Evolutionary conservation across 345 rosid species (phyloP), one percentile per base, ranked within the genome.

Genomic region (Eucalyptus decipiens): DNA sequence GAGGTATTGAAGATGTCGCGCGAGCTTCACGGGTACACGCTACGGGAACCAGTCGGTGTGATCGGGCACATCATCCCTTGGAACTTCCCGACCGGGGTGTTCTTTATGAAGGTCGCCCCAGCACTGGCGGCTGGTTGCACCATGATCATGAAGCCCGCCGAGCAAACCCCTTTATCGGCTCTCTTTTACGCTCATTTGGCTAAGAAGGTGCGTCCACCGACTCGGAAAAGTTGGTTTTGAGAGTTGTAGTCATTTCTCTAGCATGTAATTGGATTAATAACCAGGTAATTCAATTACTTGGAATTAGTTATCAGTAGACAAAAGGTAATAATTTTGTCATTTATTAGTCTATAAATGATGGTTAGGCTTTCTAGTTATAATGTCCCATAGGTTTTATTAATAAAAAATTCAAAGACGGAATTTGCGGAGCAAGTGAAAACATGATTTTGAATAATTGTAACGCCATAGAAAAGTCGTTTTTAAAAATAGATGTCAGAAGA

Each of bases 121-220:
- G 92, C 99, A 87, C 90, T 97, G 47, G 99, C 99, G 5, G 96
- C 98, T 10, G 99, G 99, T 16, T 97, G 99, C 94, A 96, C 98
- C 89, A 92, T 96, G 93, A 91, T 97, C 85, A 87, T 97, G 88
- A 97, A 97, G 91, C 98, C 99, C 7, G 99, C 99, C 2, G 99
- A 97, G 94, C 98, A 96, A 83, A 97, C 99, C 6, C 96, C 99
- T 4, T 98, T 97, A 45, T 93, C 99, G 2, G 99, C 99, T 60
- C 93, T 97, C 47, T 97, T 89, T 88, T 95, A 93, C 88, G 98
- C 96, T 54, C 90, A 94, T 86, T 94, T 96, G 6, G 93, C 97
- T 9, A 94, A 94, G 87, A 91, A 76, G 90, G 96, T 94, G 43
- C 30, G 89, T 16, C 42, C 0, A 69, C 0, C 24, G 24, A 34